These are phyloP conservation scores for Scalesia atractyloides DNA, from an alignment of 129 eudicot species.

Conservation along the genomic window DNA sequence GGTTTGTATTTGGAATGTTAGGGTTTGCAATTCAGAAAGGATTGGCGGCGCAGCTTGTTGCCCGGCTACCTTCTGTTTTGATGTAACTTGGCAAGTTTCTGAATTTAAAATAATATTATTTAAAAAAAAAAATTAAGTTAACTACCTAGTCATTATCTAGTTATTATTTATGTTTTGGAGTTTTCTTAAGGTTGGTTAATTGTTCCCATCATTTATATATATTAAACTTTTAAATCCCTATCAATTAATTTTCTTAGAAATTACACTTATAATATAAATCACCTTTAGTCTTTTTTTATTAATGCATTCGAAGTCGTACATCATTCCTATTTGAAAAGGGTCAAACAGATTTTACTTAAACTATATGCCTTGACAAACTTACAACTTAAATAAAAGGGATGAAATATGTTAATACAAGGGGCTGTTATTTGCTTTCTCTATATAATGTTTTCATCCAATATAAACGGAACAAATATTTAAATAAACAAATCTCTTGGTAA, in stretches of 20 bases:
- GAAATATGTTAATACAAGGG: conserved; percentile 11
- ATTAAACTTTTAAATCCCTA: conserved; percentile 27
- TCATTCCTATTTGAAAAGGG: conserved; percentile 3
- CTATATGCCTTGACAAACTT: conserved; percentile 2
- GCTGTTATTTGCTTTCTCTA: conserved; percentile 8
- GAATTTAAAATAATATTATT: no score
- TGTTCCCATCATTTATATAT: conserved; percentile 27
- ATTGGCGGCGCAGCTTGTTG: no score
- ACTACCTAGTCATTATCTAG: conserved; percentile 17
- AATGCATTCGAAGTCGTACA: neutral
- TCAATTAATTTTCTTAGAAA: conserved; percentile 1
- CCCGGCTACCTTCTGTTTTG: no score
- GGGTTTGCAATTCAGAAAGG: no score
- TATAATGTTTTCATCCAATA: conserved; percentile 15
- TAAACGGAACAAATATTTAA: conserved; percentile 6
- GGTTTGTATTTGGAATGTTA: no score
- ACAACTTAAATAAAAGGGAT: neutral
- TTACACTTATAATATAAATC: conserved; percentile 17
- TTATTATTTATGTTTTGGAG: conserved; percentile 30
- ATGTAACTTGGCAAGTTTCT: no score
- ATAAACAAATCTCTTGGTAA: conserved; percentile 18
- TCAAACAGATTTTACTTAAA: conserved; percentile 1
- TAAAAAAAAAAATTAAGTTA: conserved; percentile 24
- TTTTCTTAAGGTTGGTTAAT: conserved; percentile 31
- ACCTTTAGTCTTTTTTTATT: conserved; percentile 11